A percentile compares a stretch with the other conserved stretches of the same genome.
Conservation (phyloP, 1,284 basidiomycete genomes). For the Pulveroboletus sp. region DNA sequence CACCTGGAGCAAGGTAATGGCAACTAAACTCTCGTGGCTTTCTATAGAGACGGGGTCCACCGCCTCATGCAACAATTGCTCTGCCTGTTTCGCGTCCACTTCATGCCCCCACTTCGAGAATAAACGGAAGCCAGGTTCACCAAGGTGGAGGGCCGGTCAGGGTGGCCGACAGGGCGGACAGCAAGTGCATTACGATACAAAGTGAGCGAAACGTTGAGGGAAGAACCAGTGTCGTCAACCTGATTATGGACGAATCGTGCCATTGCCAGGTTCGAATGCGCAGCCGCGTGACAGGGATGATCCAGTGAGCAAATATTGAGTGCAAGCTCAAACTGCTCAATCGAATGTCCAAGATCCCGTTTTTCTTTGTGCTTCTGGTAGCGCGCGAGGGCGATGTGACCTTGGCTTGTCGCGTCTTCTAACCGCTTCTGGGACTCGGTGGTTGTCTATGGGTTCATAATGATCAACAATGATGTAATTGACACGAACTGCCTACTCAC, state of each 20-base stretch:
- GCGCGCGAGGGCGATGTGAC: too few species aligned
- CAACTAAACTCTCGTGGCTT: background rate
- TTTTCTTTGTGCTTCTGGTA: too few species aligned
- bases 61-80: background rate
- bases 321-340: background rate
- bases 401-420: too few species aligned
- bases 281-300: background rate
- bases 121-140: background rate
- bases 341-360: background rate
- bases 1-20: background rate
- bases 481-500: too few species aligned
- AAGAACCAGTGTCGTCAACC: background rate
- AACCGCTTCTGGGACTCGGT: too few species aligned
- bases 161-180: background rate
- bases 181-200: background rate
- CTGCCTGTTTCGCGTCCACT: too few species aligned
- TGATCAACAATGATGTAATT: too few species aligned
- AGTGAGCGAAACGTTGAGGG: background rate
- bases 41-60: background rate
- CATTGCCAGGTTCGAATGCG: background rate
- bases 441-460: too few species aligned
- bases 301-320: background rate
- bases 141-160: too few species aligned
- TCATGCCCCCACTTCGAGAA: background rate
- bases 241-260: background rate